Percentiles rank a stretch among this genome's conserved stretches.
Conservation (phyloP, 495 filamentous ascomycete genomes). For the Patellaria atrata region DNA sequence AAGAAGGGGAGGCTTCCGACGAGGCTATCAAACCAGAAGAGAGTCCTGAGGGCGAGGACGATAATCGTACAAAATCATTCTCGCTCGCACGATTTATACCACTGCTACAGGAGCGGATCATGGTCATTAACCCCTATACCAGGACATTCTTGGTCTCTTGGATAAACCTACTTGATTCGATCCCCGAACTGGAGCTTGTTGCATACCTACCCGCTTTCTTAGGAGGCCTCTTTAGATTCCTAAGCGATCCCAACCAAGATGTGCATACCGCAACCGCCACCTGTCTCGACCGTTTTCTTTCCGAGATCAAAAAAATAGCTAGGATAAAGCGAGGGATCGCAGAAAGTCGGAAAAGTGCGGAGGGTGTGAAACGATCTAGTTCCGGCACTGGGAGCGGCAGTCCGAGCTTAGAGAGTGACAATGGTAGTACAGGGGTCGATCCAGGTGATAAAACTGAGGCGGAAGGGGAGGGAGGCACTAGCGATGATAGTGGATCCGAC, state of each 20-base stretch:
- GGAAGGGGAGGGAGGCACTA: constrained; percentile 28
- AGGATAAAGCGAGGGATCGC: constrained; percentile 82
- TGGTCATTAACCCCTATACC: constrained; percentile 87
- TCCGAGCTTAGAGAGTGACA: constrained; percentile 10
- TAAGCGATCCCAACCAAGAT: constrained; percentile 81
- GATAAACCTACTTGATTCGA: constrained; percentile 90
- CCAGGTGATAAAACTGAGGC: constrained; percentile 31
- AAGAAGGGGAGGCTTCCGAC: constrained; percentile 36
- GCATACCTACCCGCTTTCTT: constrained; percentile 85
- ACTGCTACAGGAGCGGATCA: constrained; percentile 79
- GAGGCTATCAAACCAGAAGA: constrained; percentile 34
- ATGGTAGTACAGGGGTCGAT: constrained; percentile 10
- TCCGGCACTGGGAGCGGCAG: constrained; percentile 41
- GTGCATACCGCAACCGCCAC: constrained; percentile 85
- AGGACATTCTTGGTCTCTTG: constrained; percentile 90
- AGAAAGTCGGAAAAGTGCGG: constrained; percentile 61
- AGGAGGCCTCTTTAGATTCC: constrained; percentile 77
- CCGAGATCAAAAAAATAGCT: constrained; percentile 89
- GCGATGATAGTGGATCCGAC: constrained; percentile 28
- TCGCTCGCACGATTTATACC: constrained; percentile 87
- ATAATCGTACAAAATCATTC: constrained; percentile 77
- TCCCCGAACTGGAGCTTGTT: constrained; percentile 92
- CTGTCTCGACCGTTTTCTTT: constrained; percentile 81
- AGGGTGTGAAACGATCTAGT: constrained; percentile 47
- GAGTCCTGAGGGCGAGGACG: constrained; percentile 14